Base-by-base conservation (phyloP, 2,329 filamentous ascomycete genomes). In the Gaeumannomyces sp. region DNA sequence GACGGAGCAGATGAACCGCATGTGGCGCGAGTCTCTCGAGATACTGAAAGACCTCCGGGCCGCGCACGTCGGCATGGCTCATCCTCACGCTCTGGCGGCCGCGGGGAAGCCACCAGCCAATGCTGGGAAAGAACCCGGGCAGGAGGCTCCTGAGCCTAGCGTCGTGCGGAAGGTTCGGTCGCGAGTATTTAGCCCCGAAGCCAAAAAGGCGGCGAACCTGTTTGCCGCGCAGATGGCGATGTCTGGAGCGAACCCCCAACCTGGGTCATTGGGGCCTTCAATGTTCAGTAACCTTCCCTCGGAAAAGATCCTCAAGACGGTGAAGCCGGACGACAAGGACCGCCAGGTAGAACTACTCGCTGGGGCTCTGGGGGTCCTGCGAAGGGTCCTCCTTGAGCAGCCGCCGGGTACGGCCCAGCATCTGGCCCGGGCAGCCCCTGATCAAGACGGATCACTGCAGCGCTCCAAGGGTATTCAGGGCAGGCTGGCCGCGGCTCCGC, bases 311-410 rank as follows among this genome's bases (percentile, higher is more conserved):
- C 45, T 53, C 45, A 53, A 53, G 19, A 53, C 45, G 22, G 45
- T 53, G 19, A 53, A 53, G 19, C 45, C 45, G n/a, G 45, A 53
- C 10, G 45, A 53, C 45, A n/a, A n/a, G 63, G 35, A 35, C 57
- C 45, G 35, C 14, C 58, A 58, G 27, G 33, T 56, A 38, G 61
- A 56, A 22, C 61, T 65, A 38, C 61, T 65, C n/a, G 35, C 56
- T 22, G 29, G 57, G 31, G 64, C 64, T 5, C 60, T 65, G 35
- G 60, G 31, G 10, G 45, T 64, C 25, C 25, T 62, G 22, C 50
- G 63, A 29, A 63, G 60, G 28, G 57, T 63, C 27, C 31, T 57
- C 14, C 22, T 31, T 16, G 31, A n/a, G 16, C 28, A 35, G 31
- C n/a, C 59, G 31, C 27, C 59, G 29, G 33, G 19, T 13, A 4